Evolutionary conservation across 768 basidiomycete genomes (phyloP), one percentile per base, ranked within the genome.

Genomic region (Tricholoma saponaceum): DNA sequence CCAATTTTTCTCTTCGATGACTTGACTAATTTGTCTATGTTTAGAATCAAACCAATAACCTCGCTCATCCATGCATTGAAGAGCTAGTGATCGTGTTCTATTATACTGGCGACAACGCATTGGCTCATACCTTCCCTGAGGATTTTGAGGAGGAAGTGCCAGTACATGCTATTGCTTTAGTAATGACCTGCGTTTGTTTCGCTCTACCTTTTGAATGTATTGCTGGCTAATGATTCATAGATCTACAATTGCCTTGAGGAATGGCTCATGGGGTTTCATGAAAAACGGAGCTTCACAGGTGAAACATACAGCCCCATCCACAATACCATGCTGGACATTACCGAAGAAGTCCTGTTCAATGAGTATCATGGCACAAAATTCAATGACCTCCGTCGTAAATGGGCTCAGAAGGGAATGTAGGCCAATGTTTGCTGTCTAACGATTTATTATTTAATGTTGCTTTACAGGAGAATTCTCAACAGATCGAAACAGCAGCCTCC

Each of bases 321-420:
- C 22, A 22, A 50, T 20, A 14, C 43, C 12, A 58, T 61, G 30
- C 50, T 58, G 5, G 14, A 18, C 6, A 23, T 52, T 12, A 61
- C 56, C 18, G 14, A 55, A 13, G 9, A 59, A 33, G 50, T 58
- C n/a, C 47, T 55, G 7, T 23, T 25, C 37, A 56, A 49, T 32
- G 49, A 46, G 4, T 56, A 58, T 30, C 58, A 61, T 37, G 52
- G 43, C 16, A 22, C 28, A 22, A 58, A 58, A 35, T 58, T 56
- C 41, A 32, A 54, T 18, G 33, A 37, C 16, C 16, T 22, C 44
- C 58, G 25, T 33, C 13, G 22, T n/a, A 32, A 30, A 46, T 61
- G 54, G 60, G 57, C 57, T 18, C 25, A 32, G 26, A 33, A 41
- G 25, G 58, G 54, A 56, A 61, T 61, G 58, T 61, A 57, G 22